Evolutionary conservation across 768 basidiomycete species (phyloP).

Genomic region (Suillus alpinus): DNA sequence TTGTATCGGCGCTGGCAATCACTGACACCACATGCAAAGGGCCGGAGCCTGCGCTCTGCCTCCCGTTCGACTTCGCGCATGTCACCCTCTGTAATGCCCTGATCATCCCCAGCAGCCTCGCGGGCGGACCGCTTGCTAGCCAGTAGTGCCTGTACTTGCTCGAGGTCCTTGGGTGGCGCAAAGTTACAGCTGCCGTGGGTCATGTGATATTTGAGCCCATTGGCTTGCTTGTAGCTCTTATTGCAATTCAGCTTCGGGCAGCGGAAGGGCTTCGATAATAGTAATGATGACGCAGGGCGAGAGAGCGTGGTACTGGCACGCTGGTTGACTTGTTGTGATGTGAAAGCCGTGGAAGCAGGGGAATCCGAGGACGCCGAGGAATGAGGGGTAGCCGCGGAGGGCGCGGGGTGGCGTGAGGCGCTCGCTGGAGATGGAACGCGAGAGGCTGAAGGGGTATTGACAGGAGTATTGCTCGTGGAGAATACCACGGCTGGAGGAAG

Average conservation of each 20-base stretch:
- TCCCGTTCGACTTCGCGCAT: slow-evolving; percentile 75
- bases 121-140: slow-evolving; percentile 42
- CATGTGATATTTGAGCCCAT: slow-evolving; percentile 93
- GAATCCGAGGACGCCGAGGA: slow-evolving; percentile 27
- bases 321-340: slow-evolving; percentile 24
- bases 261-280: slow-evolving; percentile 82
- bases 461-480: slow-evolving; percentile 44
- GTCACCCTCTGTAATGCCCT: slow-evolving; percentile 54
- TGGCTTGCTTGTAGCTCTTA: slow-evolving; percentile 95
- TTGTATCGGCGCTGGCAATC: slow-evolving; percentile 89
- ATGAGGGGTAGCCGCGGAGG: slow-evolving; percentile 11
- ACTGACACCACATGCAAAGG: slow-evolving; percentile 87
- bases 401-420: slow-evolving; percentile 18
- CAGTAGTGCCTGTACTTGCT: slow-evolving; percentile 71
- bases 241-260: slow-evolving; percentile 96
- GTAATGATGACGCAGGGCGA: slow-evolving; percentile 53
- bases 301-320: slow-evolving; percentile 47
- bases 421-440: slow-evolving; percentile 35
- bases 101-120: slow-evolving; percentile 41
- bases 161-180: slow-evolving; percentile 82
- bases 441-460: slow-evolving; percentile 47
- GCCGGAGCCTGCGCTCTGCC: slow-evolving; percentile 77
- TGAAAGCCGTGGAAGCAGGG: slow-evolving; percentile 20
- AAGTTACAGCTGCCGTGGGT: slow-evolving; percentile 93
- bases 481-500: slow-evolving; percentile 69